Evolutionary conservation across 2,329 filamentous ascomycete species (phyloP), one percentile per base, ranked within the genome.

Genomic region (Diaporthe citriasiana): DNA sequence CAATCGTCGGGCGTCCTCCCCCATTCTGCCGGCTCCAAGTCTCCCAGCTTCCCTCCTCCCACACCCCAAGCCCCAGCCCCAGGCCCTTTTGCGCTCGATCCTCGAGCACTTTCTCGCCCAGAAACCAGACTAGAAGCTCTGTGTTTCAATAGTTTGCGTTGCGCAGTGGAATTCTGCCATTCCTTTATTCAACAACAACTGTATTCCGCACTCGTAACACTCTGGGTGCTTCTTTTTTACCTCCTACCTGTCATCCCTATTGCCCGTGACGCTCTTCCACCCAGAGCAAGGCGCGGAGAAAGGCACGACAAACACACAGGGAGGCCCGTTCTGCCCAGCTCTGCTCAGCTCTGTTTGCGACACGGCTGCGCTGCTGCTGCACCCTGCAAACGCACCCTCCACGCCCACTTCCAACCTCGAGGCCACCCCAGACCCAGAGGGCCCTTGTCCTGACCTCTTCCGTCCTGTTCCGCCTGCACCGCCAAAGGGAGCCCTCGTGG

Each of bases 11-110:
- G 69, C 60, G 50, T 63, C 73, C 57, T 74, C 73, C 51, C 73
- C 71, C 69, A 60, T 66, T 53, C 69, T 59, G 59, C 65, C 51
- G 51, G 56, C 45, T 51, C 22, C 70, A 45, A 51, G 25, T 51
- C 17, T 68, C 33, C 63, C 63, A 53, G 33, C 63, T 53, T 68
- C 56, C 50, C 55, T 51, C 53, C 63, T 42, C 66, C 47, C 45
- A 57, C 63, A 38, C 51, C 73, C 70, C 50, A 8, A 38, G 10
- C 38, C 47, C 45, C 45, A 51, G 42, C 53, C 63, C 42, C 53
- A 63, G 70, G 72, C 73, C 63, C 73, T 74, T 73, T 74, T 71
- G 66, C 68, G 71, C 72, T 71, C 68, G 72, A 60, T 71, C 53
- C 68, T 73, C 55, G 51, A 71, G 68, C 73, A 71, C 60, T 59